A percentile compares a stretch with the other conserved stretches of the same genome.
phyloP scores from a whole-genome alignment of 106 monocot species.

The Dioscorea dumetorum region DNA sequence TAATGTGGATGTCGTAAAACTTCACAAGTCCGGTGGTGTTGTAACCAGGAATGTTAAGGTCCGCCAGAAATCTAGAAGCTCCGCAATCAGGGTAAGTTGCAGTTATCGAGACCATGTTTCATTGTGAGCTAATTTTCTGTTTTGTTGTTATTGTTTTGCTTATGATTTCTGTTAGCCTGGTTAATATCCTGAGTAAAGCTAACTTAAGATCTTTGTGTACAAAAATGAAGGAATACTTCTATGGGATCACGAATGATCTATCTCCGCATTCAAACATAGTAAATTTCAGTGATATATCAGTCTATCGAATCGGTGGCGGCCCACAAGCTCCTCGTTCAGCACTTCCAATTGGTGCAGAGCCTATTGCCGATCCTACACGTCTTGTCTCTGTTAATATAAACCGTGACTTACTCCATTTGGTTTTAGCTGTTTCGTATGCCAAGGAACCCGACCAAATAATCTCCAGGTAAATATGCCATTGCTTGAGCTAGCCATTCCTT shows the following conservation, averaged over 20 bases:
- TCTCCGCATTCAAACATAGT: conserved; percentile 85
- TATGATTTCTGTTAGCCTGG: no score
- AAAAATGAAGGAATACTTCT: conserved; percentile 75
- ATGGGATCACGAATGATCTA: conserved; percentile 73
- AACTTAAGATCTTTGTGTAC: neutral
- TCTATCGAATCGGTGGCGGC: conserved; percentile 80
- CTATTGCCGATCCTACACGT: conserved; percentile 77
- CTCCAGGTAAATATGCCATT: conserved; percentile 44
- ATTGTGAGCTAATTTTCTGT: no score
- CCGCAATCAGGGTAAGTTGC: conserved; percentile 59
- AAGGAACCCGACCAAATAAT: conserved; percentile 87
- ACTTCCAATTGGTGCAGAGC: conserved; percentile 90
- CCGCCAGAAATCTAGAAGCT: conserved; percentile 67
- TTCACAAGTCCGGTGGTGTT: conserved; percentile 96
- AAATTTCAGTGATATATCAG: conserved; percentile 71
- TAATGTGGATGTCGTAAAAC: conserved; percentile 87
- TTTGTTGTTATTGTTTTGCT: no score
- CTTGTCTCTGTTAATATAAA: conserved; percentile 64
- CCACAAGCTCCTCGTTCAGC: conserved; percentile 88
- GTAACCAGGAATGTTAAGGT: conserved; percentile 75
- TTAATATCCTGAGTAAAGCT: neutral
- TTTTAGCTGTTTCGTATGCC: conserved; percentile 94
- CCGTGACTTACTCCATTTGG: conserved; percentile 69
- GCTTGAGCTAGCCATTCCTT: neutral
- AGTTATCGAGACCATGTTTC: no score